These are phyloP conservation scores for Phytophthora hibernalis DNA, from an alignment of 352 stramenopile species.

Conservation along the genomic window DNA sequence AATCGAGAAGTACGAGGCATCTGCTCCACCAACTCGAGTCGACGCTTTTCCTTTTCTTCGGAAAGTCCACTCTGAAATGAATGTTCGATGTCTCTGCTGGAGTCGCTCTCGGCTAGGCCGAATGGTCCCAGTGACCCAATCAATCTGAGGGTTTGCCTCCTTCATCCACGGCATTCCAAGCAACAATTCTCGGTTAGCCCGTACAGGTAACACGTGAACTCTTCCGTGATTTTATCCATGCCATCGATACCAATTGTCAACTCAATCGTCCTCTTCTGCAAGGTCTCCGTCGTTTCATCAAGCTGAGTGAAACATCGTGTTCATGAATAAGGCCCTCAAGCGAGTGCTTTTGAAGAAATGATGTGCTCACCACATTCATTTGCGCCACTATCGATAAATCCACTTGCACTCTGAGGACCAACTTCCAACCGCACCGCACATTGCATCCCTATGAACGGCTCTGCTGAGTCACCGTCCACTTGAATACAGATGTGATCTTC, in stretches of 20 bases:
- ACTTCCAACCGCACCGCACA: no score
- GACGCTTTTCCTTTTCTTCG: background rate
- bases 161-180: slow-evolving; percentile 14
- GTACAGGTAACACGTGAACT: slow-evolving; percentile 9
- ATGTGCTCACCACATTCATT: slow-evolving; percentile 12
- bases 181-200: background rate
- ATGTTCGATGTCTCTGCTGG: background rate
- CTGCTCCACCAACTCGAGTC: background rate
- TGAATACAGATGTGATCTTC: slow-evolving; percentile 6
- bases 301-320: background rate
- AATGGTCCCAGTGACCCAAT: background rate
- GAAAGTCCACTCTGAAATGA: background rate
- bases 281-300: slow-evolving; percentile 2
- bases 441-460: slow-evolving; percentile 5
- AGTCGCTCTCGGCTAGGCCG: background rate
- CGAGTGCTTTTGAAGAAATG: background rate
- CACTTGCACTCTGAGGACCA: background rate
- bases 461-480: background rate
- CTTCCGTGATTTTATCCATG: background rate
- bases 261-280: slow-evolving; percentile 6
- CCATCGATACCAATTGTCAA: background rate
- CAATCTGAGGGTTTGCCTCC: background rate
- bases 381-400: slow-evolving; percentile 17
- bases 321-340: background rate
- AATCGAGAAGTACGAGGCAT: no score